These are phyloP conservation scores for Cercospora beticola DNA, from an alignment of 2,329 filamentous ascomycete species.

Conservation along the genomic window DNA sequence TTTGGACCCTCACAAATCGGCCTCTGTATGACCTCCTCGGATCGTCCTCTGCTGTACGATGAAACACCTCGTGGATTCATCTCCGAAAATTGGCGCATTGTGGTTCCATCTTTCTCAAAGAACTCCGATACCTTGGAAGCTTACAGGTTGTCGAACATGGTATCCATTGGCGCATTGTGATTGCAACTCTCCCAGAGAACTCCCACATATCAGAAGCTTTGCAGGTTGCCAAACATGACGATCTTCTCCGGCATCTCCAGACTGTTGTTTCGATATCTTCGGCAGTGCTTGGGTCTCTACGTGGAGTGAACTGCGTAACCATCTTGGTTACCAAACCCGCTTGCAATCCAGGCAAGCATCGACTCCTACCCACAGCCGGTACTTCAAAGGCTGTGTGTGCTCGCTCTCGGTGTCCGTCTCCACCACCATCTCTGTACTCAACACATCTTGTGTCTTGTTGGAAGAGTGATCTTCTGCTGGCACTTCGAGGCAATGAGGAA, in stretches of 20 bases:
- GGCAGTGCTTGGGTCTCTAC: background rate
- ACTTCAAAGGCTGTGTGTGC: background rate
- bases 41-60: background rate
- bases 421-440: background rate
- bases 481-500: background rate
- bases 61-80: background rate
- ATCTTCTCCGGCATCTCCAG: background rate
- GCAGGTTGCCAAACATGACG: background rate
- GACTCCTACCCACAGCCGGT: background rate
- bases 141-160: background rate
- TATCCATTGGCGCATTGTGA: background rate
- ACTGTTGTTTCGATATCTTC: background rate
- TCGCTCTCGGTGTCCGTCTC: background rate
- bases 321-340: background rate
- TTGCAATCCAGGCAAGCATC: background rate
- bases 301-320: background rate
- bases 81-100: background rate
- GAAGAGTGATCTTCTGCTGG: background rate
- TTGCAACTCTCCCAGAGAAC: background rate
- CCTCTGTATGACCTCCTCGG: background rate
- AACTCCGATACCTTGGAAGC: background rate
- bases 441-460: background rate
- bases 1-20: background rate
- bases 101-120: background rate
- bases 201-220: background rate